Evolutionary conservation across 352 stramenopile genomes (phyloP).

Genomic region (Phytophthora meadii): DNA sequence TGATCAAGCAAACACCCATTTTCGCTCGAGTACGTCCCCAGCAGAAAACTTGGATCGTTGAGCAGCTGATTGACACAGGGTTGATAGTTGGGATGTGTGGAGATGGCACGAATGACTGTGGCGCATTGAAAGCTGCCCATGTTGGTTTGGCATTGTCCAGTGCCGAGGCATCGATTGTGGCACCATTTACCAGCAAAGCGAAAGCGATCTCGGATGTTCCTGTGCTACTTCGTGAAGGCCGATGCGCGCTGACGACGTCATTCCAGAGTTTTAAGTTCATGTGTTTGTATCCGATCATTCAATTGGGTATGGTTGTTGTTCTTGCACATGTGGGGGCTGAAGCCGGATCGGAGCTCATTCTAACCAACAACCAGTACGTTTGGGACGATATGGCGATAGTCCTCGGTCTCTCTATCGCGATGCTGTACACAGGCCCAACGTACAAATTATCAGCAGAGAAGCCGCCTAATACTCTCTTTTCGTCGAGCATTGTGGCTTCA

Average conservation of each 20-base stretch:
- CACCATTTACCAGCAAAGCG: slow-evolving; percentile 88
- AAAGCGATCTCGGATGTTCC: slow-evolving; percentile 81
- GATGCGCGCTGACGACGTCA: slow-evolving; percentile 75
- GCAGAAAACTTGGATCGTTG: slow-evolving; percentile 65
- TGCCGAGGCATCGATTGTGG: slow-evolving; percentile 85
- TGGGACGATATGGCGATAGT: slow-evolving; percentile 70
- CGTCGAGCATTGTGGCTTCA: slow-evolving; percentile 49
- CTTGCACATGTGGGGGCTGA: slow-evolving; percentile 32
- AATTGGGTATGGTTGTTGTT: slow-evolving; percentile 51
- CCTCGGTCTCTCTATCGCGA: slow-evolving; percentile 53
- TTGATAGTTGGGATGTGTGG: slow-evolving; percentile 60
- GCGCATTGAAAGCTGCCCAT: slow-evolving; percentile 86
- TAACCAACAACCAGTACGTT: slow-evolving; percentile 73
- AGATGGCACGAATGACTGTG: slow-evolving; percentile 85
- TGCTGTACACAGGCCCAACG: slow-evolving; percentile 59
- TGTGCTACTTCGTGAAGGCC: slow-evolving; percentile 83
- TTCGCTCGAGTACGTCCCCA: slow-evolving; percentile 67
- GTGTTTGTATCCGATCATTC: slow-evolving; percentile 62
- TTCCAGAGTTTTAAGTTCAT: slow-evolving; percentile 71
- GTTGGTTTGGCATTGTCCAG: slow-evolving; percentile 86
- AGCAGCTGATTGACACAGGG: slow-evolving; percentile 55
- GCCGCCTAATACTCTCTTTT: slow-evolving; percentile 60
- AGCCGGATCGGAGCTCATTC: slow-evolving; percentile 28
- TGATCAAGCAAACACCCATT: slow-evolving; percentile 55
- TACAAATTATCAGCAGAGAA: slow-evolving; percentile 39